Evolutionary conservation across 108 stramenopile species (phyloP).

Genomic region (Nitzschia palea): DNA sequence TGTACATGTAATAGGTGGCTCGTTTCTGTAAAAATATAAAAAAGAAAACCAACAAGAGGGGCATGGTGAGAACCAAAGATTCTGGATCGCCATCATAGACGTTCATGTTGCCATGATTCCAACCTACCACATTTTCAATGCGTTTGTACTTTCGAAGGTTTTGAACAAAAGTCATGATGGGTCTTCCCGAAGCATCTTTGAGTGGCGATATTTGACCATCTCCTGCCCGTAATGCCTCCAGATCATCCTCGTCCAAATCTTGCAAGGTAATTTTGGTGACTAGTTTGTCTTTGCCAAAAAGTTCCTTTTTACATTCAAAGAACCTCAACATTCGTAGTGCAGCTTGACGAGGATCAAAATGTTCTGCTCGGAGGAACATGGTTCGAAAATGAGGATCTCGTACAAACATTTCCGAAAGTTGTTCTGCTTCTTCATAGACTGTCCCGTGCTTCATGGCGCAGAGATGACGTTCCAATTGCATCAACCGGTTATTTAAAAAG

Average conservation of each 20-base stretch:
- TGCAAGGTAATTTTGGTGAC: slow-evolving; percentile 6
- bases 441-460: background rate
- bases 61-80: background rate
- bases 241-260: slow-evolving; percentile 9
- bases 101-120: background rate
- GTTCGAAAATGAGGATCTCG: slow-evolving; percentile 18
- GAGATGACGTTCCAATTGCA: background rate
- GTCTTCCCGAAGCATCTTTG: slow-evolving; percentile 11
- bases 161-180: slow-evolving; percentile 1
- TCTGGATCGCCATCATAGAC: background rate
- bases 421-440: slow-evolving; percentile 10
- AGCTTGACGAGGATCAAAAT: slow-evolving; percentile 22
- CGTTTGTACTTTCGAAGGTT: background rate
- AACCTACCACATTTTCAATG: slow-evolving; percentile 3
- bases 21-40: background rate
- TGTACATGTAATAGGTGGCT: slow-evolving; percentile 12
- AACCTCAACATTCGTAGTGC: slow-evolving; percentile 21
- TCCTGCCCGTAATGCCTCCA: background rate
- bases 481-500: background rate
- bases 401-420: slow-evolving; percentile 6
- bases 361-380: slow-evolving; percentile 41
- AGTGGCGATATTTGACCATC: slow-evolving; percentile 8
- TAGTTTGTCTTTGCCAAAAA: slow-evolving; percentile 36
- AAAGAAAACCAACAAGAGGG: background rate
- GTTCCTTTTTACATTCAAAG: slow-evolving; percentile 28